Evolutionary conservation across 257 asterid genomes (phyloP).

Genomic region (Forsythia viridissima): DNA sequence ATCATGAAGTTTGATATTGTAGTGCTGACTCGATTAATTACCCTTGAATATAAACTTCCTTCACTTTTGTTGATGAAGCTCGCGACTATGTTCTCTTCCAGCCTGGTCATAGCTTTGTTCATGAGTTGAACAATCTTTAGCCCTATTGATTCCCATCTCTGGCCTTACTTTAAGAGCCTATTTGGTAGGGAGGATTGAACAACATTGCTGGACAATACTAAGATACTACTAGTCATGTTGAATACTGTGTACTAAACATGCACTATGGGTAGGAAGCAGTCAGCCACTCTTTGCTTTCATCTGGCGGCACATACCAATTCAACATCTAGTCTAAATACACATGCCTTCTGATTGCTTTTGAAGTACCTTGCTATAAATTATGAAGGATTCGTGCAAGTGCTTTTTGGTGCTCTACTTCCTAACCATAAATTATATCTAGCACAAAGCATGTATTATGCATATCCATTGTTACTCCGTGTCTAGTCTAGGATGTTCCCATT

Average conservation of each 20-base stretch:
- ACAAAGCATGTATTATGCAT: no score
- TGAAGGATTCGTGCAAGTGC: no score
- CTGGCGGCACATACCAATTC: not conserved
- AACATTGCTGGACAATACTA: no score
- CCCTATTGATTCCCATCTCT: not conserved
- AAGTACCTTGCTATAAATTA: no score
- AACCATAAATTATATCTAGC: not conserved
- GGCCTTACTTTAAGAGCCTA: not conserved
- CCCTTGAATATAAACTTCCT: not conserved
- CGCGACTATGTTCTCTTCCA: no score
- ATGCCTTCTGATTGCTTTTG: not conserved
- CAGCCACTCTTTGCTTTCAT: not conserved
- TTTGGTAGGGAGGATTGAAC: not conserved
- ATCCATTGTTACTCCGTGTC: no score
- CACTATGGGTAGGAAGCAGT: no score
- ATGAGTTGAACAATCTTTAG: not conserved
- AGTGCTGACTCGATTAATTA: no score
- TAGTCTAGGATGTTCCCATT: not conserved
- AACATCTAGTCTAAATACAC: not conserved
- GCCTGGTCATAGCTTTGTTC: not conserved
- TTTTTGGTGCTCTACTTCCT: not conserved
- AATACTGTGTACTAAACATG: no score
- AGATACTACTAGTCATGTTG: no score
- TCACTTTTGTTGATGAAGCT: no score
- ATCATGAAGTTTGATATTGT: not conserved